These are phyloP conservation scores for Trichoderma asperellum DNA, from an alignment of 2,329 filamentous ascomycete genomes.

Conservation along the genomic window DNA sequence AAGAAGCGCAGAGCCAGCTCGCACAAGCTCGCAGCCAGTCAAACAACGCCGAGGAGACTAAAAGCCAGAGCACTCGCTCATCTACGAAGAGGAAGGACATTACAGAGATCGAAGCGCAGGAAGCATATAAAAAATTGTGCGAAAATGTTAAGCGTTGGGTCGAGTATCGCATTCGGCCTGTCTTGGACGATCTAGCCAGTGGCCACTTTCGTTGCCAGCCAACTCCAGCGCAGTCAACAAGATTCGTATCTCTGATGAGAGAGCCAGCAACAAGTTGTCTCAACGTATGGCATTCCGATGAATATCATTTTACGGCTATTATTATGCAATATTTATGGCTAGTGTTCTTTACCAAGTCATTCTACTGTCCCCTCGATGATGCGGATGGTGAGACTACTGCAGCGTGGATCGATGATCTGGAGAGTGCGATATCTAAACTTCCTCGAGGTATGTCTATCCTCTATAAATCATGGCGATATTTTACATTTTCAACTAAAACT, in stretches of 20 bases:
- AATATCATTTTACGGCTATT: conserved; percentile 43
- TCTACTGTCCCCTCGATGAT: conserved; percentile 45
- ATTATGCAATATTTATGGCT: conserved; percentile 47
- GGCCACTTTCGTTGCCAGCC: conserved; percentile 36
- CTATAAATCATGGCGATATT: background rate
- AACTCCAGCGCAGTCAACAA: conserved; percentile 36
- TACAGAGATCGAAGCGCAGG: conserved; percentile 43
- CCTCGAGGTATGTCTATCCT: conserved; percentile 38
- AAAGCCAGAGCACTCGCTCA: conserved; percentile 41
- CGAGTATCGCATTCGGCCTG: conserved; percentile 40
- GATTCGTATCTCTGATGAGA: conserved; percentile 42
- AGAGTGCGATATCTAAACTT: conserved; percentile 41
- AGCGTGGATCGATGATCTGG: conserved; percentile 42
- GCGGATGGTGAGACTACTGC: conserved; percentile 38
- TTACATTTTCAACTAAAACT: conserved; percentile 1
- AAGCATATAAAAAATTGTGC: conserved; percentile 41
- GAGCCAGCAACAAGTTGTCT: conserved; percentile 43
- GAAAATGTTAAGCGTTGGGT: conserved; percentile 45
- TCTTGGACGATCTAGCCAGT: conserved; percentile 41
- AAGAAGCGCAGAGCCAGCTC: conserved; percentile 39
- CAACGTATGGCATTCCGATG: conserved; percentile 40
- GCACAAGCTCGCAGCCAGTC: conserved; percentile 38
- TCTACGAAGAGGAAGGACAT: conserved; percentile 43
- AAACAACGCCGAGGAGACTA: conserved; percentile 38
- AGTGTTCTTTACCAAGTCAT: conserved; percentile 43